Percentiles rank a stretch among this genome's conserved stretches.
Conservation (phyloP, 768 basidiomycete species). For the Fomitopsis pulvina region DNA sequence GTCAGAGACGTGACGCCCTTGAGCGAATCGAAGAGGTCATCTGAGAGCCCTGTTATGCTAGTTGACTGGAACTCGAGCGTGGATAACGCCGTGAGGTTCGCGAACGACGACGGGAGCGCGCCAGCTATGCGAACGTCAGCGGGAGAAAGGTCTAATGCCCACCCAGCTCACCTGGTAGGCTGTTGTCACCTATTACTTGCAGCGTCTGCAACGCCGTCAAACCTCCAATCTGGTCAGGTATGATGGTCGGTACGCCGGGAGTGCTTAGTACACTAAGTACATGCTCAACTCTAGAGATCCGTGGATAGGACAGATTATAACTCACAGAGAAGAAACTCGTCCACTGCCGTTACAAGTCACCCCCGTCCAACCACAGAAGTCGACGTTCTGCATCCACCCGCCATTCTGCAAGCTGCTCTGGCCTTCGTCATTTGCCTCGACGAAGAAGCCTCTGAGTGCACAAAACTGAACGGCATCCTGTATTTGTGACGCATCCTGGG, state of each 20-base stretch:
- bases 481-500: conserved; percentile 27
- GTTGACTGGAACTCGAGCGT: conserved; percentile 38
- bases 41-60: conserved; percentile 28
- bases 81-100: conserved; percentile 29
- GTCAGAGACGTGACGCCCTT: conserved; percentile 28
- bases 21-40: conserved; percentile 28
- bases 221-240: conserved; percentile 36
- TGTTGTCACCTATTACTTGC: conserved; percentile 33
- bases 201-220: conserved; percentile 33
- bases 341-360: conserved; percentile 37
- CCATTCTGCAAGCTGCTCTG: conserved; percentile 34
- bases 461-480: conserved; percentile 41
- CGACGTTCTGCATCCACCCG: conserved; percentile 38
- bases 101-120: conserved; percentile 32
- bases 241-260: conserved; percentile 38
- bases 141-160: not conserved
- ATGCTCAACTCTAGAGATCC: not conserved
- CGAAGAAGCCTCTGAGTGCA: conserved; percentile 37
- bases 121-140: conserved; percentile 27
- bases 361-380: conserved; percentile 42
- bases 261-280: conserved; percentile 31
- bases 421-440: conserved; percentile 28
- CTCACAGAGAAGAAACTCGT: conserved; percentile 35
- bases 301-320: conserved; percentile 6
- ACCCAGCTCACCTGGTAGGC: conserved; percentile 34